Evolutionary conservation across 1,284 basidiomycete genomes (phyloP).

Genomic region (Serendipita sp.): DNA sequence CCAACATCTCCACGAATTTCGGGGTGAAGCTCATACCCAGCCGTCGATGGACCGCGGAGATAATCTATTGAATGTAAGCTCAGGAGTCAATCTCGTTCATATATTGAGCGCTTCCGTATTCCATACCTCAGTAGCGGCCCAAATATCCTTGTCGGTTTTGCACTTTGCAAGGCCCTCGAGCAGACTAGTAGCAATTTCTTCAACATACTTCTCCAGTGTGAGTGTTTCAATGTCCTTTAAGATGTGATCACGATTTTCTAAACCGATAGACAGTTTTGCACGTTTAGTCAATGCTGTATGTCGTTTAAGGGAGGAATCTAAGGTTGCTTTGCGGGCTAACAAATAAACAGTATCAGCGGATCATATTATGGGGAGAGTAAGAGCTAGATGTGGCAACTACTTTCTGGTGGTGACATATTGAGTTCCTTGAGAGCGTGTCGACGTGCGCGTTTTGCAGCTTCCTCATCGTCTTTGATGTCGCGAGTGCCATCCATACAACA

Average conservation of each 20-base stretch:
- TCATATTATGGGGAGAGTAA: background rate
- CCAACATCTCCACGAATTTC: slow-evolving; percentile 49
- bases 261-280: slow-evolving; percentile 64
- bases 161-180: slow-evolving; percentile 77
- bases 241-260: slow-evolving; percentile 70
- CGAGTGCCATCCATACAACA: slow-evolving; percentile 2
- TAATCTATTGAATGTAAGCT: slow-evolving; percentile 38
- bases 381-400: background rate
- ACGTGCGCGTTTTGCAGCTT: slow-evolving; percentile 39
- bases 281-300: slow-evolving; percentile 89
- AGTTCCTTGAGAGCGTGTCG: slow-evolving; percentile 41
- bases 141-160: slow-evolving; percentile 79
- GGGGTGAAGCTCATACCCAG: slow-evolving; percentile 73
- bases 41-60: slow-evolving; percentile 78
- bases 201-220: slow-evolving; percentile 88
- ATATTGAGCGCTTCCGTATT: background rate
- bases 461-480: slow-evolving; percentile 40
- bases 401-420: slow-evolving; percentile 24
- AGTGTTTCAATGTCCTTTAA: slow-evolving; percentile 83
- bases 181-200: slow-evolving; percentile 80
- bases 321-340: slow-evolving; percentile 18
- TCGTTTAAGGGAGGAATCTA: slow-evolving; percentile 86
- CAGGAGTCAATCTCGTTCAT: slow-evolving; percentile 8
- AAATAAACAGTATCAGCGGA: background rate
- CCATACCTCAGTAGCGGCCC: slow-evolving; percentile 80